Evolutionary conservation across 306 rosid genomes (phyloP), one percentile per base, ranked within the genome.

Genomic region (Acacia acuminata): DNA sequence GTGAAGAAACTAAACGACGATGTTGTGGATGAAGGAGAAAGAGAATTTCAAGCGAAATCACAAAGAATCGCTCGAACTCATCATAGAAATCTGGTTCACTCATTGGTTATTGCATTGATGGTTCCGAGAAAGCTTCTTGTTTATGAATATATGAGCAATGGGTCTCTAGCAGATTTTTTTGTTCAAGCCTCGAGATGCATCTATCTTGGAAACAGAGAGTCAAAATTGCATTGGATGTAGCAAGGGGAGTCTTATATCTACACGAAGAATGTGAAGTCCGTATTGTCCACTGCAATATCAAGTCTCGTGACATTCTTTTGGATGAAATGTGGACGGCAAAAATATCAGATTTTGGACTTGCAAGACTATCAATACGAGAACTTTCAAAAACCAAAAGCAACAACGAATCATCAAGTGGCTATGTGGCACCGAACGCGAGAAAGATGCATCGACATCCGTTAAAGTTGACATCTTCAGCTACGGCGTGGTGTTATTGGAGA

Each of bases 351-450:
- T 55, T 55, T 20, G 63, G 27, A 7, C 27, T 55, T 55, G 11
- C 27, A 20, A 20, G 63, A 20, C 63, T 20, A 1, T 20, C 10
- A 20, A 55, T 55, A 24, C 10, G 25, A 20, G 63, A 55, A 55
- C 63, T 20, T 58, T 58, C 32, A n/a, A 22, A 30, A 2, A 10
- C 32, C 27, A 55, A 10, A 20, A 19, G 10, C 1, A 53, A 8
- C 10, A 58, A 58, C 9, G 84, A 71, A 2, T 17, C 3, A 55
- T 5, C 13, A 40, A 71, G 84, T 38, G 45, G 65, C n/a, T 87
- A 84, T 50, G 22, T 84, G 72, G 85, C 90, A 16, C 90, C 88
- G 3, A 87, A 67, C 47, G 86, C 85, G 81, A 82, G 10, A 82
- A 55, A 36, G 80, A 79, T n/a, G 85, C 79, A 79, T 43, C 78